Evolutionary conservation across 2,329 filamentous ascomycete species (phyloP).

Genomic region (Penicillium griseofulvum): DNA sequence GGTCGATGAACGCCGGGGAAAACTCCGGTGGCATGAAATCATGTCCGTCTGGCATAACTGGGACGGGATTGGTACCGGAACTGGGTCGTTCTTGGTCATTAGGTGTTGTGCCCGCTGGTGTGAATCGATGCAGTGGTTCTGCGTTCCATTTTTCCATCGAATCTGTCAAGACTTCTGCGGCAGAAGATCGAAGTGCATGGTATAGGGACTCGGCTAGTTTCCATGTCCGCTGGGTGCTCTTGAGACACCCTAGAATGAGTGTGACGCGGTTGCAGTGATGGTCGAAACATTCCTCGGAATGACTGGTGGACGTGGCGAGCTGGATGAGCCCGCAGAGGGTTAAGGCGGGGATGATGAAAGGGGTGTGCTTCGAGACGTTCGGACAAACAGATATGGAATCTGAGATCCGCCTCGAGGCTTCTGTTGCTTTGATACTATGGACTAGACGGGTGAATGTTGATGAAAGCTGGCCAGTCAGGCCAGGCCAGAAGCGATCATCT

Average conservation of each 20-base stretch:
- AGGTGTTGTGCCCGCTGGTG: slow-evolving; percentile 19
- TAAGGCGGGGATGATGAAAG: slow-evolving; percentile 31
- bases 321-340: slow-evolving; percentile 36
- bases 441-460: slow-evolving; percentile 34
- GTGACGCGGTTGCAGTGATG: slow-evolving; percentile 39
- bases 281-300: slow-evolving; percentile 38
- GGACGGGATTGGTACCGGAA: slow-evolving; percentile 11
- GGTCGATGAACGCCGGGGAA: slow-evolving; percentile 29
- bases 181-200: slow-evolving; percentile 26
- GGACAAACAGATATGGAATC: slow-evolving; percentile 35
- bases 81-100: slow-evolving; percentile 16
- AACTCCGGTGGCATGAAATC: slow-evolving; percentile 28
- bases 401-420: slow-evolving; percentile 34
- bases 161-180: slow-evolving; percentile 29
- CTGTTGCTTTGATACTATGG: slow-evolving; percentile 37
- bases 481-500: slow-evolving; percentile 27
- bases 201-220: slow-evolving; percentile 30
- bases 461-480: slow-evolving; percentile 26
- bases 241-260: slow-evolving; percentile 36
- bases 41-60: slow-evolving; percentile 23
- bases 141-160: slow-evolving; percentile 30
- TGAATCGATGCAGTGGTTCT: slow-evolving; percentile 24
- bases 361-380: slow-evolving; percentile 32
- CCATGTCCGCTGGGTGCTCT: slow-evolving; percentile 32
- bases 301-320: slow-evolving; percentile 33